phyloP scores from a whole-genome alignment of 2,329 filamentous ascomycete genomes.

The Cercospora sesami region DNA sequence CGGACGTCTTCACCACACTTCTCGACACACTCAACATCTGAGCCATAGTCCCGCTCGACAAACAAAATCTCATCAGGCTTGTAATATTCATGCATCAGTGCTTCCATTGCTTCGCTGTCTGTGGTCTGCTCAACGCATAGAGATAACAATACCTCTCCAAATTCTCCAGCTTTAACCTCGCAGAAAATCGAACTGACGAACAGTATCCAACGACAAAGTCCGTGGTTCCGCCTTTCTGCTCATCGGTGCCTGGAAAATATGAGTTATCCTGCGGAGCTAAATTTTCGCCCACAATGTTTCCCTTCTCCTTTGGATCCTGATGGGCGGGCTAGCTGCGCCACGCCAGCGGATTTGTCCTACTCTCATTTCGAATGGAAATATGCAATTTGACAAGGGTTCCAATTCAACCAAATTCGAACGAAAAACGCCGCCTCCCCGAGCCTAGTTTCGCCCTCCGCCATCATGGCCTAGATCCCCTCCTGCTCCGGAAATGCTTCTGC shows the following conservation, averaged over 20 bases:
- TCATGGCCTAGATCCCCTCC: not conserved
- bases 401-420: not conserved
- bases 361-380: not conserved
- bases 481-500: not conserved
- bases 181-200: constrained; percentile 17
- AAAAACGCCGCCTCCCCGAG: not conserved
- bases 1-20: not conserved
- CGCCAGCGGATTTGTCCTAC: not conserved
- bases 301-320: not conserved
- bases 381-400: not conserved
- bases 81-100: not conserved
- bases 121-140: constrained; percentile 32
- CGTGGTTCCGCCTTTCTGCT: constrained; percentile 17
- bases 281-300: not conserved
- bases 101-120: constrained; percentile 1
- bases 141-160: not conserved
- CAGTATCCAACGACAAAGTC: not conserved
- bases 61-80: too few relatives aligned
- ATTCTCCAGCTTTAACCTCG: constrained; percentile 41
- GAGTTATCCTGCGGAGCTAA: not conserved
- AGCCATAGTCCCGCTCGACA: not conserved
- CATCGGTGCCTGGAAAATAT: constrained; percentile 29
- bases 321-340: not conserved
- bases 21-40: not conserved
- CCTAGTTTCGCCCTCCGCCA: not conserved